These are phyloP conservation scores for Heracleum sosnowskyi DNA, from an alignment of 129 eudicot genomes.

Conservation along the genomic window DNA sequence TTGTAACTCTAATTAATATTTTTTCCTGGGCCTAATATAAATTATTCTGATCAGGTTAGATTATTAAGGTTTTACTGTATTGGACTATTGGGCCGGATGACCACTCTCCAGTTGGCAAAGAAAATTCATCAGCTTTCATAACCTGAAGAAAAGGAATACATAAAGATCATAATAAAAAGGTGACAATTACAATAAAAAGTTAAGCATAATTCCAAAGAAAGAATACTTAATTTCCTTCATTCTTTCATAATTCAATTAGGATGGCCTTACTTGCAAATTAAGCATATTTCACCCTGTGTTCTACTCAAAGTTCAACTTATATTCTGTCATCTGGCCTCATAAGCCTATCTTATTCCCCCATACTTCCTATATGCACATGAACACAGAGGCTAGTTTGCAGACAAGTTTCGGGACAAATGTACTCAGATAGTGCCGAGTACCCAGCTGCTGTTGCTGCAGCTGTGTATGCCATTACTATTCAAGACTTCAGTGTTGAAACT, in stretches of 20 bases:
- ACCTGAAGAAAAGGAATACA: conserved; percentile 15
- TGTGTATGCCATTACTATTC: conserved; percentile 51
- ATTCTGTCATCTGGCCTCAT: conserved; percentile 10
- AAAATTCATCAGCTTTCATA: conserved; percentile 5
- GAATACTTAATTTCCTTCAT: conserved; percentile 10
- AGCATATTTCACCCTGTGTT: conserved; percentile 22
- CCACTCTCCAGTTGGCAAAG: neutral
- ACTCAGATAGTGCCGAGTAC: conserved; percentile 31
- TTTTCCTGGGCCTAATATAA: no score
- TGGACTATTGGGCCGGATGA: no score
- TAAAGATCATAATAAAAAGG: neutral
- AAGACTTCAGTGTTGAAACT: conserved; percentile 16
- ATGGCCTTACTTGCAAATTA: conserved; percentile 22
- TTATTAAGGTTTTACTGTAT: no score
- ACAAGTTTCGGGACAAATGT: conserved; percentile 45
- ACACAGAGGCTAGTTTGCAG: conserved; percentile 34
- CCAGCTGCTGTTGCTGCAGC: conserved; percentile 82
- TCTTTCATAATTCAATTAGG: conserved; percentile 19
- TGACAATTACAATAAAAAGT: neutral
- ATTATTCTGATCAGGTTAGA: no score
- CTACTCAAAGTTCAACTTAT: conserved; percentile 3
- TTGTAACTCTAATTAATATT: no score
- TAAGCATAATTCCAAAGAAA: conserved; percentile 17
- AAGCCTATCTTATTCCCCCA: conserved; percentile 2
- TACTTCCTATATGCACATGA: conserved; percentile 23